Evolutionary conservation across 768 basidiomycete species (phyloP), one percentile per base, ranked within the genome.

Genomic region (Floccularia luteovirens): DNA sequence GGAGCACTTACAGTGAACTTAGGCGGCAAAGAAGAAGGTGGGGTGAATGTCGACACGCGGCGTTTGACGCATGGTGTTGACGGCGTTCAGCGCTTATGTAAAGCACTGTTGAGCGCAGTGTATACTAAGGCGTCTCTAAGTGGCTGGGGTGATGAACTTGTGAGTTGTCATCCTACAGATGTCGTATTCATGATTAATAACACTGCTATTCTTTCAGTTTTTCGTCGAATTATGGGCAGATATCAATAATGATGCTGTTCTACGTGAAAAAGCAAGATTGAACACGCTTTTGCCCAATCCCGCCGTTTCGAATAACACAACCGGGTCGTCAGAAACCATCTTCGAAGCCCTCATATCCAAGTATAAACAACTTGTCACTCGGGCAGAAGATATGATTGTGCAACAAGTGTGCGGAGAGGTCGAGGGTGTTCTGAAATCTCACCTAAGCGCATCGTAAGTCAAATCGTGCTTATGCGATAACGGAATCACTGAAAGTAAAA

Each of bases 171-270:
- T 27, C 19, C 44, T 8, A 34, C 33, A 17, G 42, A 20, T 25
- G 25, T 39, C 37, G 19, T 20, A 13, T 22, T 38, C 24, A 35
- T 38, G 32, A 24, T 27, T 45, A 34, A 39, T 37, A 30, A 31
- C 34, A 8, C 24, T 14, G 16, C 24, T 30, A 28, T 10, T 39
- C 24, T 39, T 33, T 20, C 51, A 96, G 92, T 92, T 91, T 62
- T 97, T 94, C 67, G 64, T 99, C 12, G 89, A 96, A 56, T 60
- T 99, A 23, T 91, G 85, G 83, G 62, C 75, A 10, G 88, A 90
- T 50, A 87, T 92, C 48, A 77, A 75, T 45, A 72, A 63, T 30
- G 70, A 73, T 23, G 66, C 74, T 3, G 64, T 69, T 19, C 64
- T 90, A 10, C 79, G 81, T 16, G 61, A 66, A n/a, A 67, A 66